Percentiles rank a stretch among this genome's conserved stretches.
Conservation (phyloP, 495 filamentous ascomycete species). For the Hyphodiscus hymeniophilus region DNA sequence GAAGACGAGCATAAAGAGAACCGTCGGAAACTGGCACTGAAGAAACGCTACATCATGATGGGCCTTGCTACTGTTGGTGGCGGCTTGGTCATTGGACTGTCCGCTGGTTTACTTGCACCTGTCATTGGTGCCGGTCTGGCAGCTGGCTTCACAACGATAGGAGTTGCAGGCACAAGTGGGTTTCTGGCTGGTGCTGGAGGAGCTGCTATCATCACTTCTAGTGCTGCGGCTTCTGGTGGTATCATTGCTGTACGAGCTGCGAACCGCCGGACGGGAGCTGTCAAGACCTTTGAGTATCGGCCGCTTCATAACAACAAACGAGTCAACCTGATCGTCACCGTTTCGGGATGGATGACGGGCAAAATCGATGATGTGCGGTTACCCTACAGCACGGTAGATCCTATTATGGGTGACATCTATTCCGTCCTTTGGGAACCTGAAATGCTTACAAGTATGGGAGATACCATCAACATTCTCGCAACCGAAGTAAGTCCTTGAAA, state of each 20-base stretch:
- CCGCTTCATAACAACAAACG: conserved; percentile 96
- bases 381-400: conserved; percentile 92
- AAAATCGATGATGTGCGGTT: conserved; percentile 94
- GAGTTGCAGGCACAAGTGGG: conserved; percentile 77
- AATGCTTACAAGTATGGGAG: conserved; percentile 94
- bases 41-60: conserved; percentile 85
- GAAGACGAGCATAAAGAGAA: conserved; percentile 91
- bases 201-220: conserved; percentile 86
- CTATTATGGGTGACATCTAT: conserved; percentile 97
- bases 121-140: conserved; percentile 93
- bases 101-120: conserved; percentile 83
- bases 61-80: conserved; percentile 94
- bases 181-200: conserved; percentile 91
- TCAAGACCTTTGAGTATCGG: conserved; percentile 93
- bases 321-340: conserved; percentile 90
- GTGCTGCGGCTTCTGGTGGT: conserved; percentile 77
- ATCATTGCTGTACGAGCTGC: conserved; percentile 82
- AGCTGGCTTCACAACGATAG: conserved; percentile 91
- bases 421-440: conserved; percentile 98
- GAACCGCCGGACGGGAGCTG: conserved; percentile 75
- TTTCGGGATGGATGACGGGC: conserved; percentile 97
- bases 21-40: conserved; percentile 70
- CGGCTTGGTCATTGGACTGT: conserved; percentile 90
- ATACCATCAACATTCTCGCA: conserved; percentile 95
- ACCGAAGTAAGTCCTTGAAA: conserved; percentile 66